A percentile compares a stretch with the other conserved stretches of the same genome.
phyloP scores from a whole-genome alignment of 1,284 basidiomycete genomes.

The Porphyrellus sp. region DNA sequence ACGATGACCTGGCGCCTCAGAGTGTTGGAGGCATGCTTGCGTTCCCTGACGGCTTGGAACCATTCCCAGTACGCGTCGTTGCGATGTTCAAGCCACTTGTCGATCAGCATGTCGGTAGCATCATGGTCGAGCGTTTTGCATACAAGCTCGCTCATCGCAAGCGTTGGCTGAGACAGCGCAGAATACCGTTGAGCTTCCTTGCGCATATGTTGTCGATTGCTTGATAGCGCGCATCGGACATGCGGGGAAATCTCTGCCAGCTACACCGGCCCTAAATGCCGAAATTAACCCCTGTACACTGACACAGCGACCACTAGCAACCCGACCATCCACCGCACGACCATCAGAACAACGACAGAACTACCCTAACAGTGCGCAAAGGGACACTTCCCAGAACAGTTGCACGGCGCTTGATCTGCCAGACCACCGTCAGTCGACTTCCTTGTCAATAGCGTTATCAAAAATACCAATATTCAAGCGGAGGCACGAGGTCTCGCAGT shows the following conservation, averaged over 20 bases:
- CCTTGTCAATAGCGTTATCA: too few species aligned
- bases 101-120: conserved; percentile 69
- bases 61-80: conserved; percentile 72
- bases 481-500: conserved; percentile 40
- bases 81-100: conserved; percentile 75
- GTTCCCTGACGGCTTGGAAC: conserved; percentile 64
- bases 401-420: conserved; percentile 9
- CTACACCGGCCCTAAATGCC: conserved; percentile 32
- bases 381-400: too few species aligned
- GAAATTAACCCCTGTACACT: conserved; percentile 8
- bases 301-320: too few species aligned
- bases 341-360: neutral
- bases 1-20: conserved; percentile 57
- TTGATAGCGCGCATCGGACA: conserved; percentile 12
- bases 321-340: too few species aligned
- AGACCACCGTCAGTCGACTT: neutral
- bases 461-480: conserved; percentile 42
- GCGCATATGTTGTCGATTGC: conserved; percentile 21
- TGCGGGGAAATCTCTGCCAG: neutral
- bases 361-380: neutral
- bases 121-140: conserved; percentile 72
- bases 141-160: conserved; percentile 70
- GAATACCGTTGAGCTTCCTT: conserved; percentile 49
- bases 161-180: conserved; percentile 57
- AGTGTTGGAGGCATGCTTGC: conserved; percentile 51